Percentiles rank a stretch among this genome's conserved stretches.
phyloP scores from a whole-genome alignment of 805 yeast genomes.

The Spathaspora hagerdaliae region DNA sequence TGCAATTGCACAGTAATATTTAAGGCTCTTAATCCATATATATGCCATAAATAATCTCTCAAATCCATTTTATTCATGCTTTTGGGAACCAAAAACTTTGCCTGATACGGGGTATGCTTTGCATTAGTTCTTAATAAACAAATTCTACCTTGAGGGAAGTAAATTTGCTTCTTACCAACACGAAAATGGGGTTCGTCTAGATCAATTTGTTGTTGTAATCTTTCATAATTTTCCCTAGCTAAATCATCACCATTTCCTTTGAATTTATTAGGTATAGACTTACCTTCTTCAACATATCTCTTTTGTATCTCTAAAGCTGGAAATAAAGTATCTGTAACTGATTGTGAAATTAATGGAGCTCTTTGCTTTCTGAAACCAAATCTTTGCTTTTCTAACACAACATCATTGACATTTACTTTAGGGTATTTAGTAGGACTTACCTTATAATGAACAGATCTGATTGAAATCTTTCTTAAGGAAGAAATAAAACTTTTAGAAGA shows the following conservation, averaged over 20 bases:
- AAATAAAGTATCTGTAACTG: slow-evolving; percentile 38
- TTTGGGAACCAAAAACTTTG: slow-evolving; percentile 91
- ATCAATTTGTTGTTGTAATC: slow-evolving; percentile 38
- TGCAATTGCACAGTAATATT: slow-evolving; percentile 82
- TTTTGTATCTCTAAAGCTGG: slow-evolving; percentile 33
- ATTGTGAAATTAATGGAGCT: slow-evolving; percentile 35
- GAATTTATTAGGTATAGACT: slow-evolving; percentile 40
- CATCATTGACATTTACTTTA: slow-evolving; percentile 35
- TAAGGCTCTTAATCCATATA: slow-evolving; percentile 87
- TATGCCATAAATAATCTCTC: slow-evolving; percentile 86
- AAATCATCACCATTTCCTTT: slow-evolving; percentile 30
- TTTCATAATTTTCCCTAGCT: slow-evolving; percentile 35
- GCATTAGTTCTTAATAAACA: slow-evolving; percentile 86
- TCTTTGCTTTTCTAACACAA: slow-evolving; percentile 33
- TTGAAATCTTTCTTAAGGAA: slow-evolving; percentile 7
- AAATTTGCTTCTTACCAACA: slow-evolving; percentile 72
- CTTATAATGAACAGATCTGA: slow-evolving; percentile 27
- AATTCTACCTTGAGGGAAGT: slow-evolving; percentile 82
- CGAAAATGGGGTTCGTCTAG: slow-evolving; percentile 74
- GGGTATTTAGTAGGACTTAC: slow-evolving; percentile 32
- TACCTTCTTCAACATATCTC: slow-evolving; percentile 32
- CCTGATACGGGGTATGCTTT: slow-evolving; percentile 96
- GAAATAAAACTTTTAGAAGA: not conserved
- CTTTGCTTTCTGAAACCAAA: slow-evolving; percentile 37
- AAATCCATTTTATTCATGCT: slow-evolving; percentile 91